A percentile compares a stretch with the other conserved stretches of the same genome.
Conservation (phyloP, 2,329 filamentous ascomycete genomes). For the Thelonectria discophora region DNA sequence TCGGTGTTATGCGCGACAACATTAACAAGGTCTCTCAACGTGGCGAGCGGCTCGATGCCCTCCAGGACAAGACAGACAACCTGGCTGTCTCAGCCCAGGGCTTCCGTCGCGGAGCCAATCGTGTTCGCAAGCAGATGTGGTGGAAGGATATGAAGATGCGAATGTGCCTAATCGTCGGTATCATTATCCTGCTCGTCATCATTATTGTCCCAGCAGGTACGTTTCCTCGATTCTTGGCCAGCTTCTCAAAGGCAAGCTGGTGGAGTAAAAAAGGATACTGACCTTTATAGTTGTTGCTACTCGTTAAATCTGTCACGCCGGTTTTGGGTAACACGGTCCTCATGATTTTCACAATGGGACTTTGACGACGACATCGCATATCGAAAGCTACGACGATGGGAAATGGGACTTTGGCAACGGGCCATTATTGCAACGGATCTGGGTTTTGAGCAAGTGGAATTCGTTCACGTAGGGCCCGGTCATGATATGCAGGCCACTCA, state of each 20-base stretch:
- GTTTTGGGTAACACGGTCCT: slow-evolving; percentile 41
- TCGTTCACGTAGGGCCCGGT: slow-evolving; percentile 45
- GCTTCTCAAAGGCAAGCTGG: no score
- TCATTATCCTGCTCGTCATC: slow-evolving; percentile 89
- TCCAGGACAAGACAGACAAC: slow-evolving; percentile 96
- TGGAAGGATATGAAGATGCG: slow-evolving; percentile 99
- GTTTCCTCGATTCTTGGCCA: slow-evolving; percentile 19
- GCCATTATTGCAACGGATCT: slow-evolving; percentile 44
- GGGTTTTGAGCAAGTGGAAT: slow-evolving; percentile 49
- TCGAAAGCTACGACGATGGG: slow-evolving; percentile 42
- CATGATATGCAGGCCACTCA: slow-evolving; percentile 40
- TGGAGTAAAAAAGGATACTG: slow-evolving; percentile 10
- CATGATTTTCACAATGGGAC: slow-evolving; percentile 36
- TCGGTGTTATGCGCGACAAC: slow-evolving; percentile 95
- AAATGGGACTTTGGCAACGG: slow-evolving; percentile 43
- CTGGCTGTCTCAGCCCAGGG: slow-evolving; percentile 91
- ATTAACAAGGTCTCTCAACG: slow-evolving; percentile 96
- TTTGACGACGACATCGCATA: slow-evolving; percentile 41
- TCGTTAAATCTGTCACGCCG: slow-evolving; percentile 40
- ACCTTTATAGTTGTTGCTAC: slow-evolving; percentile 48
- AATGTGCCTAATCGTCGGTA: slow-evolving; percentile 90
- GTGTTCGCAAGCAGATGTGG: slow-evolving; percentile 98
- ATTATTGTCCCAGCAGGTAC: slow-evolving; percentile 94
- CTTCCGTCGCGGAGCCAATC: slow-evolving; percentile 95
- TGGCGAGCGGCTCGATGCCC: slow-evolving; percentile 85